Base-by-base conservation (phyloP, 2,329 filamentous ascomycete genomes). In the Sporothrix humicola region DNA sequence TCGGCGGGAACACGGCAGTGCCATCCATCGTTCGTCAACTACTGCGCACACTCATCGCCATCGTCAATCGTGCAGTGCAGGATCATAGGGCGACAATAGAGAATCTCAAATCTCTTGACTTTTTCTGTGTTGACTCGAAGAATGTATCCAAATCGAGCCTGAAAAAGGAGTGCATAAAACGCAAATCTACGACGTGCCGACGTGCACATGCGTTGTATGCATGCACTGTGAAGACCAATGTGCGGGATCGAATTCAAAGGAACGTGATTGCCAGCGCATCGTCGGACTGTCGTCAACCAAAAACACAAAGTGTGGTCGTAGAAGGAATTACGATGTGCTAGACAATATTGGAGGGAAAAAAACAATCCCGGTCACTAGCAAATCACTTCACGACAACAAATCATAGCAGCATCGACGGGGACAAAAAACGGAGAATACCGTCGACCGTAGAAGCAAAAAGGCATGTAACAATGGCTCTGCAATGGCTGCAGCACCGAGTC, bases 211-310 rank as follows among this genome's bases (percentile, higher is more conserved):
- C 31, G 31, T 37, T 37, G 31, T 37, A n/a, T 20, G 59, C 31
- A 63, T 63, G 59, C 59, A 44, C 17, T 31, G 59, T 44, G 59
- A 63, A 20, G 59, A 44, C 59, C 59, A 63, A 63, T 63, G 59
- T 63, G 17, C 59, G 31, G 59, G 31, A 44, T 42, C 59, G 31
- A 44, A 63, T 20, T 42, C 59, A 63, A 20, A 44, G 59, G 59
- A 63, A 63, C 8, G 59, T 63, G 59, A 63, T 63, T 44, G 59
- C 59, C 59, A 63, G 37, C 59, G 59, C 59, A 63, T 44, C 31
- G 59, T 10, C 31, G 59, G 42, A 56, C n/a, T 20, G 12, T 58
- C 6, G 56, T 37, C 56, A 58, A 23, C 13, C 26, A 58, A 26
- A 13, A 58, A 20, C 23, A 42, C 31, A 37, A 37, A 37, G 7